Evolutionary conservation across 257 asterid genomes (phyloP).

Genomic region (Datura wrightii): DNA sequence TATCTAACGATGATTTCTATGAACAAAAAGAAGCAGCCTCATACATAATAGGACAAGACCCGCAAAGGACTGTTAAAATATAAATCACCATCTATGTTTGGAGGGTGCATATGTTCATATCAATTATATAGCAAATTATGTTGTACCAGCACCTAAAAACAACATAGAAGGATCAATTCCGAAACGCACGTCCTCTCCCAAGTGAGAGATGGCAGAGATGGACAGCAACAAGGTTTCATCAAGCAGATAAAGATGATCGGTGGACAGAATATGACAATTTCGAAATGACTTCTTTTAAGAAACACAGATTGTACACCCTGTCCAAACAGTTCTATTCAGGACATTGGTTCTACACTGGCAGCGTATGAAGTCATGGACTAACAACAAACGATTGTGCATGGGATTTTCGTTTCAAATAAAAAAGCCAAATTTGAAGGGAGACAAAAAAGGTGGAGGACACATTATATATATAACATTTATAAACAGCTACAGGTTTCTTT

Average conservation of each 20-base stretch:
- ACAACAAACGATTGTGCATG: neutral
- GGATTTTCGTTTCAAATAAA: neutral
- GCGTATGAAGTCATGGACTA: neutral
- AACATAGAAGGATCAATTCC: neutral
- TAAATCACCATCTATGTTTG: neutral
- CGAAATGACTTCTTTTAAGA: neutral
- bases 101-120: constrained; percentile 16
- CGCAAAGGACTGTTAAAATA: neutral
- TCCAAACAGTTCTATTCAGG: neutral
- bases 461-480: neutral
- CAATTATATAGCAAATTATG: neutral
- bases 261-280: neutral
- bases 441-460: neutral
- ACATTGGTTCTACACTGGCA: neutral
- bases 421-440: neutral
- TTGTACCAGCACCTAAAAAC: neutral
- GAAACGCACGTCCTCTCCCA: neutral
- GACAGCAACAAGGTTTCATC: neutral
- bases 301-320: neutral
- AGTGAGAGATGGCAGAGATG: neutral
- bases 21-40: constrained; percentile 18
- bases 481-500: neutral
- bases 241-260: neutral
- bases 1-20: neutral
- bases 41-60: neutral